phyloP scores from a whole-genome alignment of 768 basidiomycete species.

The Hygrocybe punicea region DNA sequence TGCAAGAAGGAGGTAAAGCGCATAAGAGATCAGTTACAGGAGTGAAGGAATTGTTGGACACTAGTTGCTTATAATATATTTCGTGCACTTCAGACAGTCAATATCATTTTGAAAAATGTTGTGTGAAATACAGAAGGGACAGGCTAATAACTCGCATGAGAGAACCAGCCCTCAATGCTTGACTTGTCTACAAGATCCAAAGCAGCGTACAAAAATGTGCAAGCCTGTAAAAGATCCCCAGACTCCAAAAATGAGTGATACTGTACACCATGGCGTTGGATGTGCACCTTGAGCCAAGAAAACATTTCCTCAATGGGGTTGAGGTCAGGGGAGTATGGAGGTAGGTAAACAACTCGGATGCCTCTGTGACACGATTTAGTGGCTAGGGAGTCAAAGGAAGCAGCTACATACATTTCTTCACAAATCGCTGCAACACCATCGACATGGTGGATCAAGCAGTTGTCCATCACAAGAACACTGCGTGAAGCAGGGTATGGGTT shows the following conservation, averaged over 20 bases:
- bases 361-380: not conserved
- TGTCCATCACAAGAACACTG: not conserved
- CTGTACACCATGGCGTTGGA: not conserved
- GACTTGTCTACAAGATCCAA: not conserved
- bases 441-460: not conserved
- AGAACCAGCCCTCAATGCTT: too few species aligned
- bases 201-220: not conserved
- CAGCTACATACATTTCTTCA: not conserved
- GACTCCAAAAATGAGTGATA: not conserved
- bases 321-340: too few species aligned
- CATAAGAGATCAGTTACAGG: not conserved
- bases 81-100: not conserved
- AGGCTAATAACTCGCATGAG: too few species aligned
- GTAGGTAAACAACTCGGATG: not conserved
- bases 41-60: not conserved
- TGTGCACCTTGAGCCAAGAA: not conserved
- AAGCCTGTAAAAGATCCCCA: not conserved
- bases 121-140: not conserved
- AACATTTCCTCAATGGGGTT: too few species aligned
- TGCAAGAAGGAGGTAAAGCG: not conserved
- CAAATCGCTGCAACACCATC: not conserved
- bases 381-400: not conserved
- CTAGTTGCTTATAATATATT: not conserved
- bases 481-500: not conserved
- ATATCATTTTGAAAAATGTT: not conserved